A percentile compares a stretch with the other conserved stretches of the same genome.
phyloP scores from a whole-genome alignment of 2,329 filamentous ascomycete genomes.

The Colletotrichum tabaci region DNA sequence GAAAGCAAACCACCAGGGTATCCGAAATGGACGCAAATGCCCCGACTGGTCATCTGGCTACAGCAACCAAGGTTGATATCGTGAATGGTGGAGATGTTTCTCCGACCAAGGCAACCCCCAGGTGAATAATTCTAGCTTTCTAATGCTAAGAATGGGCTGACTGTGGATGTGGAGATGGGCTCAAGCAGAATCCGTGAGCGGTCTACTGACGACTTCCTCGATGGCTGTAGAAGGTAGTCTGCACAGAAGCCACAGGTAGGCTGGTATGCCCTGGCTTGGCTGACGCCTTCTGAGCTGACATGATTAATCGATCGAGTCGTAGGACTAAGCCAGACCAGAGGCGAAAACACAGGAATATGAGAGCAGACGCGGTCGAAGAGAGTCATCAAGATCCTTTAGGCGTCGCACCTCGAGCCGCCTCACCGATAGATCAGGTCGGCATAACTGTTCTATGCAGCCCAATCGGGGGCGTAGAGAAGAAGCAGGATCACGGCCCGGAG shows the following conservation, averaged over 20 bases:
- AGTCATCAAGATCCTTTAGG: neutral
- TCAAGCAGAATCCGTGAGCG: neutral
- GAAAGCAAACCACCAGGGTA: neutral
- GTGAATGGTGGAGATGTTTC: neutral
- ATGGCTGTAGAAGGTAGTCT: conserved; percentile 17
- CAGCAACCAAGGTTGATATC: neutral
- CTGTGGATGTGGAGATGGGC: neutral
- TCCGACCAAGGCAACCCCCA: neutral
- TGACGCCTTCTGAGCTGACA: neutral
- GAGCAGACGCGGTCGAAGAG: neutral
- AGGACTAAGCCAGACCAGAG: neutral
- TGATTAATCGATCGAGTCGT: neutral
- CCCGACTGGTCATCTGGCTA: too few species aligned
- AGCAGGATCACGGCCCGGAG: neutral
- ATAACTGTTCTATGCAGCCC: neutral
- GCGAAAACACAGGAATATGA: neutral
- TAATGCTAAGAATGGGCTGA: neutral
- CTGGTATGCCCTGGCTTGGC: neutral
- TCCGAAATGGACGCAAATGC: neutral
- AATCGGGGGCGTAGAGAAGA: neutral
- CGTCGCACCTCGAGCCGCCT: neutral
- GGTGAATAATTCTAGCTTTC: neutral
- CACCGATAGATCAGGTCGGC: neutral
- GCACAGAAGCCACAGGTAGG: neutral
- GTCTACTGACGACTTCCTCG: conserved; percentile 13